Base-by-base conservation (phyloP, 228 moss, liverwort and hornwort genomes). In the Sphagnum fallax region DNA sequence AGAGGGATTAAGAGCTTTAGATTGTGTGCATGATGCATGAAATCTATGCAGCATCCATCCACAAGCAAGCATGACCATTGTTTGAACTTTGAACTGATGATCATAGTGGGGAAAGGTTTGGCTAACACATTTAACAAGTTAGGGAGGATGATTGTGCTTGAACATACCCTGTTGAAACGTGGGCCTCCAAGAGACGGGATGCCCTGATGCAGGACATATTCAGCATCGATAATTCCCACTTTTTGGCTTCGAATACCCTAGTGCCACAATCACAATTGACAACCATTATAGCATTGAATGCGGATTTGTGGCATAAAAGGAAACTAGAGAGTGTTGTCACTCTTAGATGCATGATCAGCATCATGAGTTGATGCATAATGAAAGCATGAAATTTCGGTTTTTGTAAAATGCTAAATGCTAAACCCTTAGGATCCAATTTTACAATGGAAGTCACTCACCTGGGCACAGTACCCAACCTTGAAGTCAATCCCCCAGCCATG, bases 401-500 rank as follows among this genome's bases (percentile, higher is more conserved):
- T 32, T 32, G 32, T 32, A 32, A 32, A 32, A 32, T 2, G 2
- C 32, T 32, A 32, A 32, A 32, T 2, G 2, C 32, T 32, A 32
- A 32, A 32, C 32, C 32, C 32, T 32, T 32, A 2, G 32, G 32
- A 32, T 32, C 32, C 32, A 32, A 32, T 32, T 32, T 32, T 32
- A 32, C 32, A 32, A 32, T 32, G 32, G 32, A 32, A 32, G 32
- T 16, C 60, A 50, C 6, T 6, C 49, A 86, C 85, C 82, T 86
- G 82, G 60, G 82, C 75, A 15, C 85, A 82, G 52, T 86, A 86
- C 13, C 85, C 85, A 6, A 80, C 73, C 66, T 82, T 82, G 10
- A 77, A 77, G 69, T 86, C 85, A 4, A 86, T 77, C 51, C 82
- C 82, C 85, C 82, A 82, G 51, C 79, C 82, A 66, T 86, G 82